phyloP scores from a whole-genome alignment of 2,329 filamentous ascomycete species.

The Claviceps humidiphila region DNA sequence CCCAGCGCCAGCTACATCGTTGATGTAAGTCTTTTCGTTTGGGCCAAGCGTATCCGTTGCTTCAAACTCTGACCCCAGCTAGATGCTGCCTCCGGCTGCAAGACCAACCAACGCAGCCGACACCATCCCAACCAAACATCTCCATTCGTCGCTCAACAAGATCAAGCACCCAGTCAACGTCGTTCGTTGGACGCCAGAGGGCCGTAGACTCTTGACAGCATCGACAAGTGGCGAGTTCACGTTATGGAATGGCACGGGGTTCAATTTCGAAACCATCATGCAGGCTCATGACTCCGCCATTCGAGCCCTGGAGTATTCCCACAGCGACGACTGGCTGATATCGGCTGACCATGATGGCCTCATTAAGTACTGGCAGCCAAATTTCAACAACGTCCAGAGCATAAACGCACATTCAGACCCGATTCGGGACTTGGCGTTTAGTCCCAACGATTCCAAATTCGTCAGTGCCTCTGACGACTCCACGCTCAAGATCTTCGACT shows the following conservation, averaged over 20 bases:
- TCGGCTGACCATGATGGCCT: constrained; percentile 91
- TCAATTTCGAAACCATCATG: constrained; percentile 99
- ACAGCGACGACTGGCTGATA: constrained; percentile 93
- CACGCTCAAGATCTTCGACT: constrained; percentile 90
- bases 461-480: constrained; percentile 93
- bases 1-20: constrained; percentile 83
- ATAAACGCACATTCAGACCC: constrained; percentile 84
- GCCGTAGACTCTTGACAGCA: constrained; percentile 77
- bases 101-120: constrained; percentile 64
- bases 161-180: constrained; percentile 96
- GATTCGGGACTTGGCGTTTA: constrained; percentile 83
- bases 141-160: constrained; percentile 97
- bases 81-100: constrained; percentile 81
- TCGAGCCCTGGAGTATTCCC: constrained; percentile 72
- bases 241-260: constrained; percentile 95
- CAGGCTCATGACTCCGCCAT: constrained; percentile 89
- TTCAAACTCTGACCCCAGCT: constrained; percentile 9
- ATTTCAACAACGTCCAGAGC: constrained; percentile 97
- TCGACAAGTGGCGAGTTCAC: constrained; percentile 97
- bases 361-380: constrained; percentile 97
- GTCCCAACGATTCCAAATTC: constrained; percentile 89
- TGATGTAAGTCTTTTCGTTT: constrained; percentile 40
- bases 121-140: constrained; percentile 82
- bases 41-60: background rate
- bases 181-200: constrained; percentile 94